Evolutionary conservation across 2,329 filamentous ascomycete genomes (phyloP).

Genomic region (Aspergillus niger): DNA sequence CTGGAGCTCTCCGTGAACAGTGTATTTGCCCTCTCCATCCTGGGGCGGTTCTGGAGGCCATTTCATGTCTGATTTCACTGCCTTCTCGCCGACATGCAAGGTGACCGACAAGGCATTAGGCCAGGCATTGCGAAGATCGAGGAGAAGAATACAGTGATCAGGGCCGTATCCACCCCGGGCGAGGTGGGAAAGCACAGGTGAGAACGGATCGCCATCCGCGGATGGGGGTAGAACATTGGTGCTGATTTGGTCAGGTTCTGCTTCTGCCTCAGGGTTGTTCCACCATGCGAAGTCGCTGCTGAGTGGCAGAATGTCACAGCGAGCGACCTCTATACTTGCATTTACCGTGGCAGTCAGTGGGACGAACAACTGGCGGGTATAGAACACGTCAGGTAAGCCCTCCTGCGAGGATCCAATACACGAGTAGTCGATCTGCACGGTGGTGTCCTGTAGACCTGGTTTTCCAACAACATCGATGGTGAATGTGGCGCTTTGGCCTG

Average conservation of each 20-base stretch:
- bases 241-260: constrained; percentile 8
- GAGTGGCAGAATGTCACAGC: constrained; percentile 77
- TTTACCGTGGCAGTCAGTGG: constrained; percentile 89
- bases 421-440: constrained; percentile 84
- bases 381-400: constrained; percentile 72
- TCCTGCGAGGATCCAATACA: constrained; percentile 70
- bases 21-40: constrained; percentile 27
- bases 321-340: constrained; percentile 78
- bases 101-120: constrained; percentile 73
- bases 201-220: constrained; percentile 45
- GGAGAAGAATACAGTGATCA: constrained; percentile 74
- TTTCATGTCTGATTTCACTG: constrained; percentile 9
- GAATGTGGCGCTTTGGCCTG: constrained; percentile 70
- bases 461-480: constrained; percentile 85
- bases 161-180: constrained; percentile 47
- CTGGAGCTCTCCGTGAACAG: constrained; percentile 52
- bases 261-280: constrained; percentile 31
- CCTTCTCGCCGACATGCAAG: constrained; percentile 51
- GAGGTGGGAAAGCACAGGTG: constrained; percentile 48
- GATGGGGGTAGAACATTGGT: constrained; percentile 19
- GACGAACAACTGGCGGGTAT: constrained; percentile 78
- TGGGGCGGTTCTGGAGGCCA: constrained; percentile 10
- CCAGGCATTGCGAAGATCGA: constrained; percentile 90
- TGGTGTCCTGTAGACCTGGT: constrained; percentile 75
- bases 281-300: constrained; percentile 69